Base-by-base conservation (phyloP, 495 filamentous ascomycete genomes). In the Staphylotrichum tortipilum region DNA sequence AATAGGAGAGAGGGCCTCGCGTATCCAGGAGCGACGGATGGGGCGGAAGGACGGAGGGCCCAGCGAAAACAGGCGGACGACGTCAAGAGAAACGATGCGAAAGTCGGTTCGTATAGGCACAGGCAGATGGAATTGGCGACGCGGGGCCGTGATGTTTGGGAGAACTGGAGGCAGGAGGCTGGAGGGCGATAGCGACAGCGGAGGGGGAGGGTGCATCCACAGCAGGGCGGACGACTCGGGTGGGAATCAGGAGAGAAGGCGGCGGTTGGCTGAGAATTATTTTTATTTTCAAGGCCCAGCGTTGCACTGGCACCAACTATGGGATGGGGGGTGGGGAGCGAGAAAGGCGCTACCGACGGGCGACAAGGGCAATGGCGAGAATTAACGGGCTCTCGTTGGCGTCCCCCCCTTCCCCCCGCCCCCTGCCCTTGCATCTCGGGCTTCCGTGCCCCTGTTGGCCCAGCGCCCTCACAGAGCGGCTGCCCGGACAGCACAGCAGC, bases 181-280 rank as follows among this genome's bases (percentile, higher is more conserved):
- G n/a, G n/a, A n/a, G n/a, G n/a, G n/a, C 30, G 21, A 46, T 18
- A 17, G 23, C 49, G 44, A 52, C 35, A 28, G 44, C 24, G 43
- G 41, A 34, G 21, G 33, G 26, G 26, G 33, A 40, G 36, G 53
- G n/a, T n/a, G n/a, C n/a, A n/a, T n/a, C n/a, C n/a, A n/a, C n/a
- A n/a, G n/a, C n/a, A n/a, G n/a, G n/a, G n/a, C n/a, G n/a, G n/a
- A n/a, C n/a, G n/a, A n/a, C n/a, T n/a, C 43, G 42, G 35, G 45
- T 43, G 30, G 52, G 44, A 36, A 48, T 26, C 37, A 49, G 35
- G 29, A 47, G 47, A 44, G 40, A 44, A 48, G 49, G 35, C 35
- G 50, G 48, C 46, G 52, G 60, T 55, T 65, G 54, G 56, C 47
- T 33, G 47, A 58, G 53, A 60, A 63, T 63, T 63, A 64, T 64